Evolutionary conservation across 768 basidiomycete genomes (phyloP).

Genomic region (Cytidiella melzeri): DNA sequence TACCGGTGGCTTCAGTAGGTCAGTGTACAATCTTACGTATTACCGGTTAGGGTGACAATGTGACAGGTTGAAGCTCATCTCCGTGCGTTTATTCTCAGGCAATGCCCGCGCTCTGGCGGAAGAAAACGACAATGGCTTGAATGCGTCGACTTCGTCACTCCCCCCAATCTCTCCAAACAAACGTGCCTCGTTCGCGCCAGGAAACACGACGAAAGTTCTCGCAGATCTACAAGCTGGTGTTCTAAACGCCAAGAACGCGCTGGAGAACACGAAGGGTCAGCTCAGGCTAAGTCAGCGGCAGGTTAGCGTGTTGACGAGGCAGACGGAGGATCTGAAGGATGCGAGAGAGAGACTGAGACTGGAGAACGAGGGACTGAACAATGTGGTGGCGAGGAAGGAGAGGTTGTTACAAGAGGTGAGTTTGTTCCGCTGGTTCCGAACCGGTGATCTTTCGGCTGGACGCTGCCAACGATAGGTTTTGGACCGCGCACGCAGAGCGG

Average conservation of each 20-base stretch:
- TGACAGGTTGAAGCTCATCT: background rate
- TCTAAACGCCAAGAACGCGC: slow-evolving; percentile 66
- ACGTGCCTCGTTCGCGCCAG: slow-evolving; percentile 58
- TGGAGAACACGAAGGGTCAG: slow-evolving; percentile 84
- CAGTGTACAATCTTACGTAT: slow-evolving; percentile 27
- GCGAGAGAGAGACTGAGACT: slow-evolving; percentile 72
- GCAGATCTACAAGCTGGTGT: slow-evolving; percentile 85
- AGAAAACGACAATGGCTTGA: slow-evolving; percentile 41
- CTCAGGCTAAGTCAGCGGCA: slow-evolving; percentile 74
- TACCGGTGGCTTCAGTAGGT: slow-evolving; percentile 72
- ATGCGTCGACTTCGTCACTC: slow-evolving; percentile 30
- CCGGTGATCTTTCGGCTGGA: background rate
- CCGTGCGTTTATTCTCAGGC: slow-evolving; percentile 39
- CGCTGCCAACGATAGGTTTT: slow-evolving; percentile 34
- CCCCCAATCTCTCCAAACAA: slow-evolving; percentile 44
- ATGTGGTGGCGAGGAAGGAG: slow-evolving; percentile 85
- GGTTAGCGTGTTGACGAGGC: slow-evolving; percentile 78
- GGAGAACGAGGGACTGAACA: slow-evolving; percentile 85
- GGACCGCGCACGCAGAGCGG: slow-evolving; percentile 82
- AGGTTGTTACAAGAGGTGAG: slow-evolving; percentile 77
- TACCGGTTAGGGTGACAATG: no score
- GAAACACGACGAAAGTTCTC: slow-evolving; percentile 81
- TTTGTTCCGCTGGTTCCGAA: slow-evolving; percentile 1
- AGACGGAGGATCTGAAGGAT: slow-evolving; percentile 87
- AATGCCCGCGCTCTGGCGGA: slow-evolving; percentile 83